Conservation (phyloP, 2,329 filamentous ascomycete genomes). For the Aspergillus sp. region DNA sequence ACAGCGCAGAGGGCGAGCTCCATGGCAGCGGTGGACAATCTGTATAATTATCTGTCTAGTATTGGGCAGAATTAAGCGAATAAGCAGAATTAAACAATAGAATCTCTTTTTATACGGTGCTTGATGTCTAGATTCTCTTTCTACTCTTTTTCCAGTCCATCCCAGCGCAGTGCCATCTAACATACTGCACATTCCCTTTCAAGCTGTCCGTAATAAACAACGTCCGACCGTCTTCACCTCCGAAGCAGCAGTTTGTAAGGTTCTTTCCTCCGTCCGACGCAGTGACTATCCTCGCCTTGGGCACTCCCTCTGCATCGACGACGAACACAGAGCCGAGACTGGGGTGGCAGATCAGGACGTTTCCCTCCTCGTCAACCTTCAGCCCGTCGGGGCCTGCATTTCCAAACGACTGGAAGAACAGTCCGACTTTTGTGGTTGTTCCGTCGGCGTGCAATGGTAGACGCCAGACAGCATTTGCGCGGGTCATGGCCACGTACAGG, state of each 20-base stretch:
- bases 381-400: too few species aligned
- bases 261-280: conserved; percentile 33
- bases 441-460: conserved; percentile 42
- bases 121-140: background rate
- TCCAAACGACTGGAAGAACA: conserved; percentile 33
- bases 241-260: conserved; percentile 46
- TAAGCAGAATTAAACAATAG: too few species aligned
- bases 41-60: conserved; percentile 22
- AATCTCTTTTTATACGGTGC: too few species aligned
- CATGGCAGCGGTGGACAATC: conserved; percentile 35
- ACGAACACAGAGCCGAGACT: too few species aligned
- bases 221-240: conserved; percentile 37
- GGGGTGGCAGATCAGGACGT: too few species aligned
- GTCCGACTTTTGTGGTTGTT: conserved; percentile 38
- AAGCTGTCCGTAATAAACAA: conserved; percentile 45
- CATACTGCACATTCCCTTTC: conserved; percentile 29
- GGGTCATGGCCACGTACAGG: conserved; percentile 39
- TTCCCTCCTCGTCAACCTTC: too few species aligned
- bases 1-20: conserved; percentile 39
- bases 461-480: conserved; percentile 44
- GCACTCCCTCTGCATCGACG: conserved; percentile 24
- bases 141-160: background rate
- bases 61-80: background rate
- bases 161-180: conserved; percentile 20
- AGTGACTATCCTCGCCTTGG: conserved; percentile 39